Conservation (phyloP, 2,329 filamentous ascomycete genomes). For the Exophiala dermatitidis region DNA sequence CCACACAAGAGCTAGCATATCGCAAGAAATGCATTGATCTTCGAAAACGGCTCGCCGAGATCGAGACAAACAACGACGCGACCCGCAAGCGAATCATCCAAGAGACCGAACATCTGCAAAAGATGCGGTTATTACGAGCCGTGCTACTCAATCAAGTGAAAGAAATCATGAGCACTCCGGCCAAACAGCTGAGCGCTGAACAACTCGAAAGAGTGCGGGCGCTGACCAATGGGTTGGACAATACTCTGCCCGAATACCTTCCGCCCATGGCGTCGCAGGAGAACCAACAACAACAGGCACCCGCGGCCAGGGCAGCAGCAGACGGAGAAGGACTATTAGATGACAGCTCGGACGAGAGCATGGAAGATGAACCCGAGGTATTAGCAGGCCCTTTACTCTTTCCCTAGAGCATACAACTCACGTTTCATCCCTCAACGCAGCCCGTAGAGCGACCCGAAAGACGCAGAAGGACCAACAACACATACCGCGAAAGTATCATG, state of each 20-base stretch:
- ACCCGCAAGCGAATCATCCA: conserved; percentile 71
- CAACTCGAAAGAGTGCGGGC: conserved; percentile 53
- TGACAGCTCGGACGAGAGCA: conserved; percentile 26
- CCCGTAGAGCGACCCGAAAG: conserved; percentile 43
- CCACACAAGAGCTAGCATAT: conserved; percentile 92
- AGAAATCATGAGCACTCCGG: conserved; percentile 45
- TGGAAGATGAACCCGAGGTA: conserved; percentile 28
- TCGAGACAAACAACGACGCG: conserved; percentile 84
- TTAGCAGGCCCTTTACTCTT: conserved; percentile 22
- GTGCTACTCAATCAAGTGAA: conserved; percentile 63
- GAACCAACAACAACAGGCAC: conserved; percentile 8
- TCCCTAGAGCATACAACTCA: conserved; percentile 18
- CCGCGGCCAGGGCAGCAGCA: neutral
- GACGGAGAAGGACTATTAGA: conserved; percentile 26
- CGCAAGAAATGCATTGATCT: conserved; percentile 93
- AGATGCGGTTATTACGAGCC: conserved; percentile 79
- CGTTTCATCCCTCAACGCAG: conserved; percentile 26
- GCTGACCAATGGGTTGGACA: conserved; percentile 40
- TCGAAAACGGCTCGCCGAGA: conserved; percentile 82
- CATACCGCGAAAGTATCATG: conserved; percentile 26
- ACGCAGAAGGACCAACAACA: conserved; percentile 31
- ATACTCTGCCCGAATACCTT: conserved; percentile 47
- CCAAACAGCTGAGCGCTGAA: conserved; percentile 67
- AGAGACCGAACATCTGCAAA: conserved; percentile 78
- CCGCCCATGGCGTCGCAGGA: conserved; percentile 25